A percentile compares a stretch with the other conserved stretches of the same genome.
Evolutionary conservation across 768 basidiomycete genomes (phyloP).

Genomic region (Tricholoma sp.): DNA sequence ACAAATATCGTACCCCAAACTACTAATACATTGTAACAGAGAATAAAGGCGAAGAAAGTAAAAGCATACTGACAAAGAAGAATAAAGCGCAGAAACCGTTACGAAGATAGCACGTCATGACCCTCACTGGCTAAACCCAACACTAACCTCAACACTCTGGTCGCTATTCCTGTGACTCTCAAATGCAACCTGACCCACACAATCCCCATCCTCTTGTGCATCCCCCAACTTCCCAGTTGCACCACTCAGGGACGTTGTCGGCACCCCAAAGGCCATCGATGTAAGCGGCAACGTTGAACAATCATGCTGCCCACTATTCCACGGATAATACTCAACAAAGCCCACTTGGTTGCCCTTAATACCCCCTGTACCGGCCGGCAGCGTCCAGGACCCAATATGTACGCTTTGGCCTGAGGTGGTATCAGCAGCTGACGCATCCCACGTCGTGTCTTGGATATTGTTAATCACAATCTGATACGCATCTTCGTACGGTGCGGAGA

Average conservation of each 20-base stretch:
- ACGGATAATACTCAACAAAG: slow-evolving; percentile 2
- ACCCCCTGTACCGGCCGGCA: not conserved
- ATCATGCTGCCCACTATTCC: no score
- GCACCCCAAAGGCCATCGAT: not conserved
- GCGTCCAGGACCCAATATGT: not conserved
- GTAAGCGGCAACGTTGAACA: not conserved
- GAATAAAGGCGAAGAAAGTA: no score
- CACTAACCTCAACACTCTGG: not conserved
- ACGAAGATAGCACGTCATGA: not conserved
- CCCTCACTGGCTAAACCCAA: not conserved
- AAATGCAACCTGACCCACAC: not conserved
- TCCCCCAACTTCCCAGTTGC: not conserved
- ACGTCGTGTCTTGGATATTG: not conserved
- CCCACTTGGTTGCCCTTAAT: not conserved
- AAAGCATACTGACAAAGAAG: not conserved
- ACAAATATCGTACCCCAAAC: no score
- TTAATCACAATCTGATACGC: not conserved
- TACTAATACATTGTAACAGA: no score
- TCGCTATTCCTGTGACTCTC: not conserved
- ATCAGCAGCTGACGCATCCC: not conserved
- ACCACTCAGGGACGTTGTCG: not conserved
- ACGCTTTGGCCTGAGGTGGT: not conserved
- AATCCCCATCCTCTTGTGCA: not conserved
- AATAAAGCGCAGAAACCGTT: not conserved
- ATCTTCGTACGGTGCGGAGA: not conserved